Conservation (phyloP, 805 yeast genomes). For the Metschnikowia lunata region DNA sequence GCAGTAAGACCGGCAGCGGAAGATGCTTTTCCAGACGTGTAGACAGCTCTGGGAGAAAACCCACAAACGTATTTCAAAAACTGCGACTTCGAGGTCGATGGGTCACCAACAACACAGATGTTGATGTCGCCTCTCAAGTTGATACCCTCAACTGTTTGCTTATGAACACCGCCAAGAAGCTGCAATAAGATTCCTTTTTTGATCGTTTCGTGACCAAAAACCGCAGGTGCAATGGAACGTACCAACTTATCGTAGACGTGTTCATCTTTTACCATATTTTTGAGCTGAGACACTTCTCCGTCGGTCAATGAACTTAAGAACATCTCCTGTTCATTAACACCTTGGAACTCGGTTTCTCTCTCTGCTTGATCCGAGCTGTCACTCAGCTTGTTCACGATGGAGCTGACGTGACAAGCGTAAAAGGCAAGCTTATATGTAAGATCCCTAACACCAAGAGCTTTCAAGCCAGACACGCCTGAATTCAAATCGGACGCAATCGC, state of each 20-base stretch:
- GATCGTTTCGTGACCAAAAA: constrained; percentile 90
- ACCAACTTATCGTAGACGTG: constrained; percentile 82
- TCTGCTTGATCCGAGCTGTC: constrained; percentile 19
- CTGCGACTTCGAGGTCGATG: constrained; percentile 95
- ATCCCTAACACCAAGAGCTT: constrained; percentile 89
- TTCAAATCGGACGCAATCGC: constrained; percentile 66
- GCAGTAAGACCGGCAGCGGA: constrained; percentile 99
- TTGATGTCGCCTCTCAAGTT: constrained; percentile 95
- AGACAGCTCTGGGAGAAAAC: constrained; percentile 89
- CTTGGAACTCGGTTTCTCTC: constrained; percentile 30
- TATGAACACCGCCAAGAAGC: constrained; percentile 93
- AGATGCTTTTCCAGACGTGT: constrained; percentile 97
- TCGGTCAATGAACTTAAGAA: constrained; percentile 74
- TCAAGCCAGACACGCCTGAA: constrained; percentile 85
- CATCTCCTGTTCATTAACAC: constrained; percentile 72
- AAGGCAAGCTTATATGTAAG: constrained; percentile 89
- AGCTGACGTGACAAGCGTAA: constrained; percentile 83
- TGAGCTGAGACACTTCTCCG: constrained; percentile 78
- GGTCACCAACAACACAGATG: constrained; percentile 95
- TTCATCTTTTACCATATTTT: constrained; percentile 85
- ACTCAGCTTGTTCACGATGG: constrained; percentile 40
- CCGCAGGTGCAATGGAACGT: constrained; percentile 89
- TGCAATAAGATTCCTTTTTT: constrained; percentile 90
- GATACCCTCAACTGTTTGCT: constrained; percentile 88
- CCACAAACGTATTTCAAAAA: constrained; percentile 88